A percentile compares a stretch with the other conserved stretches of the same genome.
Evolutionary conservation across 345 rosid species (phyloP).

Genomic region (Populus deltoides): DNA sequence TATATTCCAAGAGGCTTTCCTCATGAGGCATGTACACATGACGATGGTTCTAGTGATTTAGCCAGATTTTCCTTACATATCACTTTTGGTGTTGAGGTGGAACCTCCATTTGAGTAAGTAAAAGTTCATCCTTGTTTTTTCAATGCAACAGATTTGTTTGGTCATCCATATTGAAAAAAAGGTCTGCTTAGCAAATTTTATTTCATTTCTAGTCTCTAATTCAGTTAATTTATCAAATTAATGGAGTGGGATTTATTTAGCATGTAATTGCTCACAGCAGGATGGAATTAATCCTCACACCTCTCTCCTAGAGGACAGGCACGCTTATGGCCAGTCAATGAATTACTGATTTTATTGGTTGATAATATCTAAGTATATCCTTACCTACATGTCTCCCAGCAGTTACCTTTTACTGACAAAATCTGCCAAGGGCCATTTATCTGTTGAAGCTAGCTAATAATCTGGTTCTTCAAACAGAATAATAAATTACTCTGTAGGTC

Average conservation of each 20-base stretch:
- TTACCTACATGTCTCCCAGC: neutral
- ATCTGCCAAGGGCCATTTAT: neutral
- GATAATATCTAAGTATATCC: neutral
- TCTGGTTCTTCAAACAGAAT: neutral
- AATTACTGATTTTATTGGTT: neutral
- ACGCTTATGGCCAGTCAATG: neutral
- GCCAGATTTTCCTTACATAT: constrained; percentile 50
- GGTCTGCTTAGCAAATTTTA: neutral
- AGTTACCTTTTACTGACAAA: neutral
- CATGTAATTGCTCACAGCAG: neutral
- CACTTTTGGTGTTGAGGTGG: constrained; percentile 60
- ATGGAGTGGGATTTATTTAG: neutral
- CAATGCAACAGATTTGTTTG: neutral
- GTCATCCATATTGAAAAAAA: neutral
- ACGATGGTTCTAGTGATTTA: constrained; percentile 11
- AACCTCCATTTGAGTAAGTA: constrained; percentile 66
- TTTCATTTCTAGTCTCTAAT: neutral
- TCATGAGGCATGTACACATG: constrained; percentile 49
- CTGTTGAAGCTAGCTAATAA: neutral
- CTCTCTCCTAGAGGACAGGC: neutral
- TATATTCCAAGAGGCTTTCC: constrained; percentile 60
- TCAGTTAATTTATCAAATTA: neutral
- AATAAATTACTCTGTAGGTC: neutral
- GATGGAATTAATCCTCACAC: neutral
- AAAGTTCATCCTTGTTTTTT: neutral